A percentile compares a stretch with the other conserved stretches of the same genome.
Evolutionary conservation across 345 rosid genomes (phyloP).

Genomic region (Lagerstroemia speciosa): DNA sequence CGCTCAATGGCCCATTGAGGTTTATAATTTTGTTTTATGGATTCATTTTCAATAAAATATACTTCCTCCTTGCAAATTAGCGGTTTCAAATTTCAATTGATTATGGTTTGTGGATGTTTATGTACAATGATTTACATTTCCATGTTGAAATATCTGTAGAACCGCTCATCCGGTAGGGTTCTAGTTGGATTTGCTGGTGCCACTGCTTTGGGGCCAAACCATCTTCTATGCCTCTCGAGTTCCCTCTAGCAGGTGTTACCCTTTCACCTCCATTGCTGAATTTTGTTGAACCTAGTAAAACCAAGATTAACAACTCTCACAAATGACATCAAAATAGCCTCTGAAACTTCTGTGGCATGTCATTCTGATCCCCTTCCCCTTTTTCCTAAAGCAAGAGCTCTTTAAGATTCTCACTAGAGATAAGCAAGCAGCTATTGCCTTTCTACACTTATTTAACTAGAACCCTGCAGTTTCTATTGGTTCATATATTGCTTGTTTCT

Average conservation of each 20-base stretch:
- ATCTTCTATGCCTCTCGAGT: slow-evolving; percentile 23
- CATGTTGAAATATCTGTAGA: slow-evolving; percentile 12
- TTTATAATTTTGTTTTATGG: not conserved
- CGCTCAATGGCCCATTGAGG: too few species aligned
- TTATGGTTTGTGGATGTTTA: not conserved
- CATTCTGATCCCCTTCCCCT: not conserved
- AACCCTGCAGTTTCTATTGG: slow-evolving; percentile 69
- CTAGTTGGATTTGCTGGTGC: slow-evolving; percentile 43
- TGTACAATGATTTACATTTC: not conserved
- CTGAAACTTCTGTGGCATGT: slow-evolving; percentile 42
- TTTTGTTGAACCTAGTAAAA: slow-evolving; percentile 48
- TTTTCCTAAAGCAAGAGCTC: too few species aligned
- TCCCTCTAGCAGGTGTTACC: slow-evolving; percentile 52
- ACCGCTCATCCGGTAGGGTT: slow-evolving; percentile 14
- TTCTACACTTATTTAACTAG: slow-evolving; percentile 26
- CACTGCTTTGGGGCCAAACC: slow-evolving; percentile 38
- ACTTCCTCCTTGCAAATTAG: too few species aligned
- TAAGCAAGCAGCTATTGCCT: slow-evolving; percentile 22
- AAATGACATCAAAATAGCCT: slow-evolving; percentile 35
- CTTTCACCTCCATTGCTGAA: slow-evolving; percentile 65
- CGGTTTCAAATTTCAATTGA: too few species aligned
- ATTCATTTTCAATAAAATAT: not conserved
- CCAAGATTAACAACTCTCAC: slow-evolving; percentile 51
- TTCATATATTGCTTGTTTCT: slow-evolving; percentile 58
- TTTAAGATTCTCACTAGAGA: not conserved